phyloP scores from a whole-genome alignment of 345 rosid species.

The Camelina hispida region DNA sequence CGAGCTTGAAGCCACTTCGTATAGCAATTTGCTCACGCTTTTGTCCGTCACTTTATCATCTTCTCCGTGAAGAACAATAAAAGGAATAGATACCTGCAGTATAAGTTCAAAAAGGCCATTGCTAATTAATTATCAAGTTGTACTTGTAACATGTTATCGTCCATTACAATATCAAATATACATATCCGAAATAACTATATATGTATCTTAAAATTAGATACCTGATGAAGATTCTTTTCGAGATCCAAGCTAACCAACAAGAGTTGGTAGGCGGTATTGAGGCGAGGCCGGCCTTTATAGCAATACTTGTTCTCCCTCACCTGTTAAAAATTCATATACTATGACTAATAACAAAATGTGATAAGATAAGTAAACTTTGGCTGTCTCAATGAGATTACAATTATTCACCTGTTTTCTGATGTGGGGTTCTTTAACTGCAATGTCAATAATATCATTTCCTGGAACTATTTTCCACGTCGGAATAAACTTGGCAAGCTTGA shows the following conservation, averaged over 20 bases:
- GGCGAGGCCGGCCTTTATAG: conserved; percentile 79
- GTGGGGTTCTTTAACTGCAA: conserved; percentile 65
- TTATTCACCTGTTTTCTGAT: conserved; percentile 63
- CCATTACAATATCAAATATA: neutral
- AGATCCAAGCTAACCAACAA: conserved; percentile 58
- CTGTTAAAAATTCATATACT: conserved; percentile 41
- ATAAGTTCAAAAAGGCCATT: conserved; percentile 21
- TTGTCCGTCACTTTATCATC: conserved; percentile 76
- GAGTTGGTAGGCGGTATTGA: conserved; percentile 75
- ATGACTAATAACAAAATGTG: neutral
- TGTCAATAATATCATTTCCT: conserved; percentile 61
- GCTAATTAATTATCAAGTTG: neutral
- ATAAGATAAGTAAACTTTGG: conserved; percentile 9
- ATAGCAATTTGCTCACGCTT: conserved; percentile 57
- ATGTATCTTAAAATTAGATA: conserved; percentile 23
- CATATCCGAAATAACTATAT: neutral
- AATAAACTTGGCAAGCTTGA: conserved; percentile 49
- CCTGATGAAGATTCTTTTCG: conserved; percentile 68
- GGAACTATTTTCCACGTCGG: conserved; percentile 84
- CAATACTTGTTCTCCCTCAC: conserved; percentile 69
- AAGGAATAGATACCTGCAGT: conserved; percentile 70
- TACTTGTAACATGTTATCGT: neutral
- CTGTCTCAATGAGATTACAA: neutral
- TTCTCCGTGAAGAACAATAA: conserved; percentile 76
- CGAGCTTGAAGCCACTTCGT: conserved; percentile 56